Base-by-base conservation (phyloP, 306 rosid species). In the Urtica urens region DNA sequence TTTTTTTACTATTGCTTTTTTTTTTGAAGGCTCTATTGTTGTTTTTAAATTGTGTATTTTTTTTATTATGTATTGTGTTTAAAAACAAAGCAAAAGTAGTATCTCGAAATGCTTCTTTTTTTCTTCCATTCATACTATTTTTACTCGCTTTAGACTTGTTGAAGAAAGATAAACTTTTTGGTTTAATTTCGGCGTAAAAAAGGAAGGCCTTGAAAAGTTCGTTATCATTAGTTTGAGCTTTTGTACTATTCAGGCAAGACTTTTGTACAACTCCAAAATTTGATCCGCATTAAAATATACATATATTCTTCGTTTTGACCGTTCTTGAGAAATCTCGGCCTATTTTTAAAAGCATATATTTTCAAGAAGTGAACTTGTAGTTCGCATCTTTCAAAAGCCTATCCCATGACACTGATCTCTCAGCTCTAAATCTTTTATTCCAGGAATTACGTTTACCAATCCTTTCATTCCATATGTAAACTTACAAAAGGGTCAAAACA, bases 151-250 rank as follows among this genome's bases (percentile, higher is more conserved):
- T n/a, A 2, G 1, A 7, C 23, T 42, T 18, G 10, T 15, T 13
- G 37, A 31, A 31, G 37, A 35, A 35, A 35, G 40, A 35, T 2
- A 35, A 10, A 35, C 40, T 35, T 14, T 46, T 46, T 14, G 18
- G 14, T 16, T 22, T n/a, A n/a, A n/a, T 44, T 46, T 46, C 51
- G 16, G 33, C 49, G 51, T 24, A 13, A 46, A 17, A 8, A 7
- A 14, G 24, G 10, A 46, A 14, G 15, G 26, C 8, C 25, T 1
- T 49, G 0, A 20, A 18, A 49, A 7, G 24, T 49, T 49, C 38
- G 54, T 49, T 24, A 49, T 49, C 13, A 49, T 29, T 49, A n/a
- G 12, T 49, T 49, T 27, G 52, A 24, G 20, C 26, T 25, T 5
- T 46, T 25, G 2, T 1, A 23, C 34, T 46, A 10, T 46, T 23